phyloP scores from a whole-genome alignment of 169 alveolate species.

The Cryptosporidium viatorum region DNA sequence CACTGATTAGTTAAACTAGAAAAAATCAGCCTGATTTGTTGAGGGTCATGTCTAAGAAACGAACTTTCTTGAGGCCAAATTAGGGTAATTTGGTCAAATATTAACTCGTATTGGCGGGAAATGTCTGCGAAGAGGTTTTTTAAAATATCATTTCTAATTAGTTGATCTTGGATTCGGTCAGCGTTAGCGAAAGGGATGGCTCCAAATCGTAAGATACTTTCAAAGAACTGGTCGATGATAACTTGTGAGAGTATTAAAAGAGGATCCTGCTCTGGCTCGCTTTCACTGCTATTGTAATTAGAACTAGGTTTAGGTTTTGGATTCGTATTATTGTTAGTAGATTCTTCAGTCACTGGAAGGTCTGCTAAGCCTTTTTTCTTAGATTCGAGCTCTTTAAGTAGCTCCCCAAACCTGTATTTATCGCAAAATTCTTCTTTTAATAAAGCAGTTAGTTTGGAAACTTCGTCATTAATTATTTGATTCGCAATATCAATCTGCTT shows the following conservation, averaged over 20 bases:
- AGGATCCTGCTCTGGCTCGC: constrained; percentile 30
- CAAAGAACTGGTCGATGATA: constrained; percentile 55
- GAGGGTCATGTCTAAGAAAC: constrained; percentile 3
- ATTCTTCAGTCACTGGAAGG: not conserved
- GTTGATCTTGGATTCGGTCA: constrained; percentile 46
- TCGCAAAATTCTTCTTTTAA: constrained; percentile 19
- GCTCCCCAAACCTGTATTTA: constrained; percentile 40
- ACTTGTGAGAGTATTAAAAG: constrained; percentile 64
- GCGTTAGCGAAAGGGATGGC: constrained; percentile 47
- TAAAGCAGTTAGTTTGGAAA: not conserved
- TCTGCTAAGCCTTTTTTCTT: not conserved
- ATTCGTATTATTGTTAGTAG: not conserved
- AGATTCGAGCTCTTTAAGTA: constrained; percentile 18
- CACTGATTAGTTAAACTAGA: not conserved
- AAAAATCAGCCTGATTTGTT: constrained; percentile 16
- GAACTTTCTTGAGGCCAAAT: constrained; percentile 46
- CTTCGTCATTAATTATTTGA: constrained; percentile 21
- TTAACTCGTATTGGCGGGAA: constrained; percentile 28
- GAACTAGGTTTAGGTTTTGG: not conserved
- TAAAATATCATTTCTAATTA: not conserved
- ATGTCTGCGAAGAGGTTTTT: not conserved
- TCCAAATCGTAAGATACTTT: constrained; percentile 59
- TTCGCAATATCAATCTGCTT: constrained; percentile 28
- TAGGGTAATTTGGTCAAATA: constrained; percentile 11
- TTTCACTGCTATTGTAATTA: not conserved